Evolutionary conservation across 2,329 filamentous ascomycete species (phyloP).

Genomic region (Epichloe sylvatica): DNA sequence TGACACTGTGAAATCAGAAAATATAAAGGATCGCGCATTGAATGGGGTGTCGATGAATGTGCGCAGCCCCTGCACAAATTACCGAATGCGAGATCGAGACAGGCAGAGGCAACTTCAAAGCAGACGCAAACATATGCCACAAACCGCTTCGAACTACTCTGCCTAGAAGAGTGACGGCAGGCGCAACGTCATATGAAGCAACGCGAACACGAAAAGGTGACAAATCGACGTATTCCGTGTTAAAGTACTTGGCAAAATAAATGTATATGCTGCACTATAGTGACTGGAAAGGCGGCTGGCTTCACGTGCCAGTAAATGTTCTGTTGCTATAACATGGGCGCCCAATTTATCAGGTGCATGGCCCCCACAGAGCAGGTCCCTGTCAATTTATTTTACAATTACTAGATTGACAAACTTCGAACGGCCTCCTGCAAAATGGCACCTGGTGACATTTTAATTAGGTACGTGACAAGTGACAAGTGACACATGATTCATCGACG

Average conservation of each 20-base stretch:
- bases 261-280: not conserved
- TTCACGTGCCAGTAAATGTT: not conserved
- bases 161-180: constrained; percentile 23
- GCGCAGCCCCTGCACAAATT: constrained; percentile 36
- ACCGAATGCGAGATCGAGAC: constrained; percentile 1
- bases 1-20: constrained; percentile 20
- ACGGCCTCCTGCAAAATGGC: not conserved
- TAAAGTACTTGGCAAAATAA: not conserved
- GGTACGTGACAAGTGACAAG: not conserved
- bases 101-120: constrained; percentile 6
- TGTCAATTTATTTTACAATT: not conserved
- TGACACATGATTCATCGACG: constrained; percentile 12
- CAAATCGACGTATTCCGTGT: not conserved
- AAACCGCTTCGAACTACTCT: constrained; percentile 51
- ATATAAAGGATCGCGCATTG: constrained; percentile 57
- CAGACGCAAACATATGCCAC: constrained; percentile 18
- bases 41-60: constrained; percentile 62
- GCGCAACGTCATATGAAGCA: not conserved
- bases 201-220: not conserved
- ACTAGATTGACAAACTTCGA: not conserved
- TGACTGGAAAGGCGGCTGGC: not conserved
- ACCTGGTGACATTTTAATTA: not conserved
- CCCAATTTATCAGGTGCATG: not conserved
- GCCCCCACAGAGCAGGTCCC: not conserved
- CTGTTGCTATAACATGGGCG: not conserved